phyloP scores from a whole-genome alignment of 768 basidiomycete genomes.

The Cystofilobasidium bisporidii region DNA sequence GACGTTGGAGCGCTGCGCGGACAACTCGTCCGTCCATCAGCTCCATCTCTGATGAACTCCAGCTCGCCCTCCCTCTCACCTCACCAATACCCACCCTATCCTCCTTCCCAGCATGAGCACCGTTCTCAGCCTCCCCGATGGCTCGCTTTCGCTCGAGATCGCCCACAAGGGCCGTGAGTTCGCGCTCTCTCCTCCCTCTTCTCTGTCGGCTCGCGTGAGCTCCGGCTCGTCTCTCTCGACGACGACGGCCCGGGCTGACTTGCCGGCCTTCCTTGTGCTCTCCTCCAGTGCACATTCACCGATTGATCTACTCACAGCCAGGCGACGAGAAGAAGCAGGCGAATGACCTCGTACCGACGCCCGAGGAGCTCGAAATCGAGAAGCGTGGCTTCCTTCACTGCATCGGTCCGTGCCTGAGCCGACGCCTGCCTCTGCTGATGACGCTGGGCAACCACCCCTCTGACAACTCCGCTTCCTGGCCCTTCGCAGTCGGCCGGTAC shows the following conservation, averaged over 20 bases:
- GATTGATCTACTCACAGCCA: constrained; percentile 1
- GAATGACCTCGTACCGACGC: not conserved
- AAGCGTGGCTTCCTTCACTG: constrained; percentile 21
- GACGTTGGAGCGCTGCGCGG: too few relatives aligned
- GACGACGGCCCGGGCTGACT: not conserved
- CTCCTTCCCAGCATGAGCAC: not conserved
- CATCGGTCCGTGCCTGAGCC: constrained; percentile 10
- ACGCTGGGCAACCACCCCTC: too few relatives aligned
- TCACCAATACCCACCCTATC: too few relatives aligned
- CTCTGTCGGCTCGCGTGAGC: too few relatives aligned
- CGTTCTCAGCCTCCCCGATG: constrained; percentile 14
- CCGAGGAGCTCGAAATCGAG: not conserved
- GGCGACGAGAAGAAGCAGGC: not conserved
- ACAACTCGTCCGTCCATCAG: too few relatives aligned
- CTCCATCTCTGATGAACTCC: too few relatives aligned
- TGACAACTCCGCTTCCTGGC: not conserved
- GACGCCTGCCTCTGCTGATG: not conserved
- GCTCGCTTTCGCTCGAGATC: constrained; percentile 11
- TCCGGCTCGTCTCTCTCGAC: not conserved
- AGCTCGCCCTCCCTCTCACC: too few relatives aligned
- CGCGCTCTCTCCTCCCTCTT: too few relatives aligned
- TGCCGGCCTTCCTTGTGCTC: not conserved
- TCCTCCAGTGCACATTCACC: constrained; percentile 14
- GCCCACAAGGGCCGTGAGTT: constrained; percentile 19
- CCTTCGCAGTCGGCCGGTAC: constrained; percentile 14